Conservation (phyloP, 2,329 filamentous ascomycete genomes). For the Zymoseptoria tritici region DNA sequence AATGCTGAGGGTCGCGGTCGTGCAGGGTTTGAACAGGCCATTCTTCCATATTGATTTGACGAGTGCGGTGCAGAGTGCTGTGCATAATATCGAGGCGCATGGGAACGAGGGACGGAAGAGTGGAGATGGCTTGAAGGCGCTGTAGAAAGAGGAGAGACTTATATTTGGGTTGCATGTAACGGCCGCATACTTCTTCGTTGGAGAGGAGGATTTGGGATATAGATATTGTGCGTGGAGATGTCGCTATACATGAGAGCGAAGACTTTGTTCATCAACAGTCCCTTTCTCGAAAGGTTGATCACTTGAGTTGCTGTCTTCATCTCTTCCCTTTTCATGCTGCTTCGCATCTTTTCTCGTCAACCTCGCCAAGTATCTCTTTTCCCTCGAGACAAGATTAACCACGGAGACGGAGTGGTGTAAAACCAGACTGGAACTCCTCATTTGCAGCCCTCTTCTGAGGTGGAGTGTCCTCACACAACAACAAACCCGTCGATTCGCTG, state of each 20-base stretch:
- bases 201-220: not conserved
- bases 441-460: no score
- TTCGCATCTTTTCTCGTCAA: no score
- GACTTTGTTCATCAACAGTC: not conserved
- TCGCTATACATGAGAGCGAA: not conserved
- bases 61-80: constrained; percentile 77
- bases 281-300: not conserved
- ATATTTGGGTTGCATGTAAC: not conserved
- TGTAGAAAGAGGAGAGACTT: not conserved
- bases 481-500: no score
- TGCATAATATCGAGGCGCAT: constrained; percentile 54
- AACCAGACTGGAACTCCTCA: no score
- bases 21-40: constrained; percentile 81
- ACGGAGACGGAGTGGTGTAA: no score
- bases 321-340: no score
- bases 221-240: not conserved
- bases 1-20: constrained; percentile 48
- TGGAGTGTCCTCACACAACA: no score
- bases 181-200: no score
- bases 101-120: not conserved
- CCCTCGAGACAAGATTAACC: no score
- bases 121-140: not conserved
- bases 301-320: no score
- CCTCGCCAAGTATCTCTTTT: no score
- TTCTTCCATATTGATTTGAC: constrained; percentile 93